phyloP scores from a whole-genome alignment of 23 red algal genomes.

The Agarophyton chilense region DNA sequence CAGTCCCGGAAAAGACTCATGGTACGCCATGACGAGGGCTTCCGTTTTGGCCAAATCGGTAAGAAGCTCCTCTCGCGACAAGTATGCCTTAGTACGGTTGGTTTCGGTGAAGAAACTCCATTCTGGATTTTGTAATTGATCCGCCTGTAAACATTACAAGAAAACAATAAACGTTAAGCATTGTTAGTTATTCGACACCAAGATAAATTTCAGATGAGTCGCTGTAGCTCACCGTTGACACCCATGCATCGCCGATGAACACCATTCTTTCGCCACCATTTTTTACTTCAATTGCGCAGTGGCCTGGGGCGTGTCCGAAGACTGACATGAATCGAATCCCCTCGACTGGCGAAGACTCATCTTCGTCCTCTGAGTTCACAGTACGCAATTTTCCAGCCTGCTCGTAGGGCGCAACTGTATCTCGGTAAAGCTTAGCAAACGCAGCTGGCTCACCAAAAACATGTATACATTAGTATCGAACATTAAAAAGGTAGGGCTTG shows the following conservation, averaged over 20 bases:
- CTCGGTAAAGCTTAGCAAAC: neutral
- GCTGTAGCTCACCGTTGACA: neutral
- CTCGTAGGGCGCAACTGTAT: neutral
- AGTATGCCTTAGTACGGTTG: neutral
- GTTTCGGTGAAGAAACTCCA: conserved; percentile 7
- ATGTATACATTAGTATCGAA: neutral
- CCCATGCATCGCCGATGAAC: conserved; percentile 29
- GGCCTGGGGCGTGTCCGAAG: conserved; percentile 19
- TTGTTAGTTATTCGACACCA: neutral
- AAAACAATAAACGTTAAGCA: neutral
- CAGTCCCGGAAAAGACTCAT: conserved; percentile 34
- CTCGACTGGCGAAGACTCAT: neutral
- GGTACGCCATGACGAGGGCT: neutral
- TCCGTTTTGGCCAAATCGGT: neutral
- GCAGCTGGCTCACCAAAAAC: neutral
- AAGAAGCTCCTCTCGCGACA: neutral
- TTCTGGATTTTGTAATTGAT: conserved; percentile 35
- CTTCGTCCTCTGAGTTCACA: conserved; percentile 12
- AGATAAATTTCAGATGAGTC: neutral
- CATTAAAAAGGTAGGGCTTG: neutral
- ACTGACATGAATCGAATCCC: neutral
- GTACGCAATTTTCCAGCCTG: neutral
- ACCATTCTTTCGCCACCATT: neutral
- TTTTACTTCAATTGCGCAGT: conserved; percentile 30
- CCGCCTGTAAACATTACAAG: neutral